Evolutionary conservation across 2,329 filamentous ascomycete genomes (phyloP).

Genomic region (Thelonectria discophora): DNA sequence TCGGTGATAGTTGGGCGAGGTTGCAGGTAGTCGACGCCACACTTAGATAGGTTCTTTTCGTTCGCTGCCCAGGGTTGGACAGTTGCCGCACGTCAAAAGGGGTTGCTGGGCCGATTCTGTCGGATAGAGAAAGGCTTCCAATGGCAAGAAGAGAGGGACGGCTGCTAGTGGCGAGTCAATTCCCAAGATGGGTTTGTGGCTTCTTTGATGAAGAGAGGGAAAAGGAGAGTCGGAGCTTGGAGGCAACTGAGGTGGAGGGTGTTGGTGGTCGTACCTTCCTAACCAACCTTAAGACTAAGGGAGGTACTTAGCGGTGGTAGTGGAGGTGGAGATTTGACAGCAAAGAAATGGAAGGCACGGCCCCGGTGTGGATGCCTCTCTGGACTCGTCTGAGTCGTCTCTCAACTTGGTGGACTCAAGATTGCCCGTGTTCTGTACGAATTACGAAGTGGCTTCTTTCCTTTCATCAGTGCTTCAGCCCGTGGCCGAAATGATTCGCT

Average conservation of each 20-base stretch:
- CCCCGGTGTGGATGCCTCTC: conserved; percentile 15
- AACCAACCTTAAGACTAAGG: background rate
- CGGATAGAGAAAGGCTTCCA: background rate
- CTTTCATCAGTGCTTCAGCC: conserved; percentile 12
- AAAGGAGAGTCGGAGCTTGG: conserved; percentile 20
- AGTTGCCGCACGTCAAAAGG: too few species aligned
- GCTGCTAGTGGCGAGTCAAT: background rate
- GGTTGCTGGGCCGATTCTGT: background rate
- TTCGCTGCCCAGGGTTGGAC: background rate
- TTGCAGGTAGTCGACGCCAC: background rate
- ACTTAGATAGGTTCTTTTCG: background rate
- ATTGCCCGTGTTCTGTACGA: too few species aligned
- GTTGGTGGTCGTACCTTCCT: background rate
- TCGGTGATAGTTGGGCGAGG: background rate
- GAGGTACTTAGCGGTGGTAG: background rate
- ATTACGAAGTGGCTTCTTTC: background rate
- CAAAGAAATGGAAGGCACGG: background rate
- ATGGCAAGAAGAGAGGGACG: background rate
- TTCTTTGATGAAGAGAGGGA: background rate
- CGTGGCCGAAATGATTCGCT: conserved; percentile 27
- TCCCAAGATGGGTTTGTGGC: background rate
- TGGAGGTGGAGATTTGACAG: conserved; percentile 11
- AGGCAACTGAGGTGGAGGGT: background rate
- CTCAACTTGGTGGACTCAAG: too few species aligned
- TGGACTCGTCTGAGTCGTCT: too few species aligned